Evolutionary conservation across 192 early-diverging fungal genomes (phyloP).

Genomic region (Piromyces sp.): DNA sequence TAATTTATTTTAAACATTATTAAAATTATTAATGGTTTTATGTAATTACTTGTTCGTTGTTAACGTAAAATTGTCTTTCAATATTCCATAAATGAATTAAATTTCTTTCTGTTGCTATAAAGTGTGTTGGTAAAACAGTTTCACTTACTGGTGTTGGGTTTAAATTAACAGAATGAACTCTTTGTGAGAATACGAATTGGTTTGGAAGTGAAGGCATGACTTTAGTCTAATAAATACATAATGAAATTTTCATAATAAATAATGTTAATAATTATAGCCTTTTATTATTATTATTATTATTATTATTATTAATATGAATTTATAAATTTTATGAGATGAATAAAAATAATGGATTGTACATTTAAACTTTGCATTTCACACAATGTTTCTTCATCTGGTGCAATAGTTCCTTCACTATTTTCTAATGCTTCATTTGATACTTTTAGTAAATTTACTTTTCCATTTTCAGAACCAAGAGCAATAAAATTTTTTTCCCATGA

Average conservation of each 20-base stretch:
- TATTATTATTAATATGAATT: no score
- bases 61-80: slow-evolving; percentile 6
- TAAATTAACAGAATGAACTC: slow-evolving; percentile 16
- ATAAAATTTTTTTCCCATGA: neutral
- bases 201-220: neutral
- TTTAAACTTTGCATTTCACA: neutral
- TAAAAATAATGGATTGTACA: neutral
- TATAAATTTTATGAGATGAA: no score
- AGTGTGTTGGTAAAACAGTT: slow-evolving; percentile 1
- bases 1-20: no score
- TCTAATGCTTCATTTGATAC: neutral
- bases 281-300: no score
- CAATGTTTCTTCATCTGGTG: neutral
- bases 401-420: neutral
- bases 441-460: neutral
- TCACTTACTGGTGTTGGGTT: slow-evolving; percentile 4
- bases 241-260: no score
- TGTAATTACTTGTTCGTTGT: slow-evolving; percentile 9
- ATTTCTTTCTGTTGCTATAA: slow-evolving; percentile 15
- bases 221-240: neutral
- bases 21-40: no score
- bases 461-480: neutral
- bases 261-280: no score
- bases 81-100: slow-evolving; percentile 17
- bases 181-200: neutral